These are phyloP conservation scores for Paracorniculantispora psalliotae DNA, from an alignment of 2,329 filamentous ascomycete genomes.

Conservation along the genomic window DNA sequence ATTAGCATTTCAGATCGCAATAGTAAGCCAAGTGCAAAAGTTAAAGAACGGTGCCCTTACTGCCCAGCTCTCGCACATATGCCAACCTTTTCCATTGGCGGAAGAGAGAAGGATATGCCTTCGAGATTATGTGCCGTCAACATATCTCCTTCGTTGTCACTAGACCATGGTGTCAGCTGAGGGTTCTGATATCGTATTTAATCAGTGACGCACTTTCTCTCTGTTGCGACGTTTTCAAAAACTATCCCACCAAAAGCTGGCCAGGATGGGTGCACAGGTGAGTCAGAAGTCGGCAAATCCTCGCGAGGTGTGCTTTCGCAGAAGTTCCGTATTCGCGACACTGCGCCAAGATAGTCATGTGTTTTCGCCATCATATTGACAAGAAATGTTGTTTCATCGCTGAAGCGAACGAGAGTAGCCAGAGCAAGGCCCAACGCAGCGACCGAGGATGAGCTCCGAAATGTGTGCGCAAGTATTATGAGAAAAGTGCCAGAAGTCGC, in stretches of 20 bases:
- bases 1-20: background rate
- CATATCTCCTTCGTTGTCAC: background rate
- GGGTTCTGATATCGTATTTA: background rate
- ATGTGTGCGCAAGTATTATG: constrained; percentile 36
- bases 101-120: constrained; percentile 15
- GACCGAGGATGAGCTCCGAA: constrained; percentile 35
- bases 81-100: constrained; percentile 6
- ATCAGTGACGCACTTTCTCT: constrained; percentile 21
- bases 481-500: constrained; percentile 27
- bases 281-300: background rate
- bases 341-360: constrained; percentile 31
- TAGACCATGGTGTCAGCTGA: background rate
- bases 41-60: constrained; percentile 1
- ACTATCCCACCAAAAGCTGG: constrained; percentile 22
- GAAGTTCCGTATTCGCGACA: constrained; percentile 29
- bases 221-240: constrained; percentile 22
- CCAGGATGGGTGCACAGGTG: constrained; percentile 21
- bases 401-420: constrained; percentile 24
- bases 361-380: constrained; percentile 32
- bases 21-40: background rate
- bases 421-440: constrained; percentile 40
- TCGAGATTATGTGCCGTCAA: background rate
- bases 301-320: constrained; percentile 23
- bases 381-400: constrained; percentile 25
- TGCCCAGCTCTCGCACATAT: background rate